Evolutionary conservation across 345 rosid genomes (phyloP).

Genomic region (Eucalyptus dawsonii): DNA sequence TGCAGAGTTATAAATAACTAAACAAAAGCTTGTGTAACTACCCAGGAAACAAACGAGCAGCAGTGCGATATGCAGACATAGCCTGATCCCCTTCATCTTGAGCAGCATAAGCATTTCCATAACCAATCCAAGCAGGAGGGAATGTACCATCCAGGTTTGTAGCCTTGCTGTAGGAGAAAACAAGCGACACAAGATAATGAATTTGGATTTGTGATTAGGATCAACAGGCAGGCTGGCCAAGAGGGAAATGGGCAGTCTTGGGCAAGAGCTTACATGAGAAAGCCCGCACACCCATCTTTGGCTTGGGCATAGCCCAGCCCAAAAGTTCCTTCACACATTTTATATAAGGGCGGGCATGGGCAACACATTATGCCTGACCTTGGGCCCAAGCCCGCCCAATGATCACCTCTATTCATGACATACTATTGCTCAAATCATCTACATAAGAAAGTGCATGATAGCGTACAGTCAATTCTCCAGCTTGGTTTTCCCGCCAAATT

Average conservation of each 20-base stretch:
- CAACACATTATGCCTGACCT: not conserved
- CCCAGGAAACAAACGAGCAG: conserved; percentile 98
- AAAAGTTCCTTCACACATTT: not conserved
- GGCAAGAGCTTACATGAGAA: not conserved
- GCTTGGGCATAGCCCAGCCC: not conserved
- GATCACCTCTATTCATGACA: not conserved
- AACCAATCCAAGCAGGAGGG: conserved; percentile 91
- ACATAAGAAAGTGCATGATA: not conserved
- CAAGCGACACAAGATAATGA: not conserved
- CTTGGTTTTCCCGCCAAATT: not conserved
- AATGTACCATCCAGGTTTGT: conserved; percentile 73
- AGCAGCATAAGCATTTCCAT: conserved; percentile 84
- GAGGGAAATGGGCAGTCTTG: not conserved
- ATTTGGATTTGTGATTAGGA: not conserved
- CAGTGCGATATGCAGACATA: conserved; percentile 91
- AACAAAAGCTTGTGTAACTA: conserved; percentile 5
- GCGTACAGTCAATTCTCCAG: not conserved
- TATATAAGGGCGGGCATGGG: not conserved
- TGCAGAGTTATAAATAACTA: not conserved
- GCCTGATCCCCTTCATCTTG: conserved; percentile 97
- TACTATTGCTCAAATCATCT: not conserved
- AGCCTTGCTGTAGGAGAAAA: conserved; percentile 59
- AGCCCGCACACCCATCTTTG: not conserved
- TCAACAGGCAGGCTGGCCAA: not conserved
- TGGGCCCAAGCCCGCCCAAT: not conserved